These are phyloP conservation scores for Plasmopara muralis DNA, from an alignment of 352 stramenopile genomes.

Conservation along the genomic window DNA sequence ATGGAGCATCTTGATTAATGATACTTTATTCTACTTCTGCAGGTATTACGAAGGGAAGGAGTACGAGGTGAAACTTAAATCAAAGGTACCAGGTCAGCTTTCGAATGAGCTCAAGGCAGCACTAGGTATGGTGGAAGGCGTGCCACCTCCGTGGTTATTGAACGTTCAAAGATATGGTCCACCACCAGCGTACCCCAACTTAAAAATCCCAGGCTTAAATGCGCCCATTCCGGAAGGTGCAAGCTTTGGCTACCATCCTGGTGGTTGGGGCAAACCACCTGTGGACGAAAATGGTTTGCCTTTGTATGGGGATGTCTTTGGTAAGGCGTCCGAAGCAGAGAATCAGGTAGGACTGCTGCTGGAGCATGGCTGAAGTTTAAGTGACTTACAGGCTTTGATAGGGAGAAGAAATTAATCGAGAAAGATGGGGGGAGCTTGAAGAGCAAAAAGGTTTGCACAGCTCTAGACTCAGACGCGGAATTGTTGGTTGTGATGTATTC, in stretches of 20 bases:
- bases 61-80: slow-evolving; percentile 87
- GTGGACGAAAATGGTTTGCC: slow-evolving; percentile 93
- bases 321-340: slow-evolving; percentile 35
- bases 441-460: slow-evolving; percentile 41
- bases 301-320: slow-evolving; percentile 97
- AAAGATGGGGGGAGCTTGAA: slow-evolving; percentile 68
- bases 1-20: slow-evolving; percentile 2
- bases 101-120: slow-evolving; percentile 85
- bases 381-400: slow-evolving; percentile 13
- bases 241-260: slow-evolving; percentile 94
- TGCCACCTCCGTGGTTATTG: slow-evolving; percentile 95
- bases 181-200: slow-evolving; percentile 93
- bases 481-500: slow-evolving; percentile 1
- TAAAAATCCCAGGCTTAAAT: slow-evolving; percentile 97
- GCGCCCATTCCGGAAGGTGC: slow-evolving; percentile 92
- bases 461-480: neutral
- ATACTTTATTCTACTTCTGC: slow-evolving; percentile 3
- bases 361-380: neutral
- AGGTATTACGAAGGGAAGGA: slow-evolving; percentile 99
- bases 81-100: slow-evolving; percentile 87
- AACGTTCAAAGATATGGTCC: slow-evolving; percentile 98
- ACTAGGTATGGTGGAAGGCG: slow-evolving; percentile 90
- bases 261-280: slow-evolving; percentile 96
- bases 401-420: slow-evolving; percentile 44
- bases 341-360: slow-evolving; percentile 17